Percentiles rank a stretch among this genome's conserved stretches.
These are phyloP conservation scores for Opeltia flavorubescens DNA, from an alignment of 495 filamentous ascomycete genomes.

Conservation along the genomic window DNA sequence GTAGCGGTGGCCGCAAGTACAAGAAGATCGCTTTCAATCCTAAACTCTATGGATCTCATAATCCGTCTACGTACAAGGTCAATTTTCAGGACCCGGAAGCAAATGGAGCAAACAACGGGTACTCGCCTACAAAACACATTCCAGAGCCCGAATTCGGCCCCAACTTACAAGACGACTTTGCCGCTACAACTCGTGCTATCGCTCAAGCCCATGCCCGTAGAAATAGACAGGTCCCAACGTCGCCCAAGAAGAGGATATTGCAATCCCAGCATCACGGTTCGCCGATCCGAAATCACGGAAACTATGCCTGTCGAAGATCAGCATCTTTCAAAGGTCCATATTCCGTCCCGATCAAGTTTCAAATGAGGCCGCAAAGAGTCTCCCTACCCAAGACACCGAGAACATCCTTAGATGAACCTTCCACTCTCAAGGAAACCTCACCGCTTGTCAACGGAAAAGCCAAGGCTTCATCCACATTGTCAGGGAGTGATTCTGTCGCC, in stretches of 20 bases:
- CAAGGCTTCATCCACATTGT: constrained; percentile 6
- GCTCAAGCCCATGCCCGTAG: neutral
- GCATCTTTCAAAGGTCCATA: neutral
- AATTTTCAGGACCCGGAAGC: neutral
- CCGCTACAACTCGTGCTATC: neutral
- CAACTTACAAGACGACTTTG: neutral
- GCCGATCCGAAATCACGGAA: neutral
- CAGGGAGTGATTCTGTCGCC: constrained; percentile 4
- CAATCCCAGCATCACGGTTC: neutral
- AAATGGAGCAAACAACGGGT: neutral
- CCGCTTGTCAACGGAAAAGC: neutral
- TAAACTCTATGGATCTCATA: neutral
- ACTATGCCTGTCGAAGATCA: neutral
- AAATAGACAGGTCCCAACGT: neutral
- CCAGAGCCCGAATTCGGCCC: neutral
- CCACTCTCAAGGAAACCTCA: neutral
- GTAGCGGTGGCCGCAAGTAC: neutral
- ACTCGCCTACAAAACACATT: neutral
- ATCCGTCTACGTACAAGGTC: neutral
- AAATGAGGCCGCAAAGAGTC: neutral
- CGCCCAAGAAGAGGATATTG: neutral
- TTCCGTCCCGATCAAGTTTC: neutral
- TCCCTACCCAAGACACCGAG: neutral
- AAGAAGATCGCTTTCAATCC: neutral
- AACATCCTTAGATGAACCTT: neutral